Base-by-base conservation (phyloP, 768 basidiomycete genomes). In the Lactarius indigo region DNA sequence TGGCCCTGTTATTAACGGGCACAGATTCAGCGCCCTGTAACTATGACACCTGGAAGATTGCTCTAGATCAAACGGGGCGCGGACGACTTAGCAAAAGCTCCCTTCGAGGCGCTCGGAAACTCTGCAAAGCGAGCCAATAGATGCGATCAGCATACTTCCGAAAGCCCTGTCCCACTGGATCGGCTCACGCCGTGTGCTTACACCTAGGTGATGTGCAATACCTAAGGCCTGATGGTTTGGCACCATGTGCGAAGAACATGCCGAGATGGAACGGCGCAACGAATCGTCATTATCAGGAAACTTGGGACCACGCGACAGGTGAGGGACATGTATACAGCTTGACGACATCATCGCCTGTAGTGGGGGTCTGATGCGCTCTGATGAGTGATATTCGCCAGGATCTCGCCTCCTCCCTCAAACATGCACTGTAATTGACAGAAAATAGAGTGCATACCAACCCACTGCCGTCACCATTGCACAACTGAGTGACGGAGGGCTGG, bases 91-190 rank as follows among this genome's bases (percentile, higher is more conserved):
- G 66, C 62, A 57, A 42, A 39, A 50, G 62, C 42, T 52, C 50
- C 26, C 66, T 61, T 68, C 41, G 62, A 68, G 62, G 66, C 66
- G 66, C 66, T 68, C 63, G 58, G 63, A 39, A 64, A 52, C 15
- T 30, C 20, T 61, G 42, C 31, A 23, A 31, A 26, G 33, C 33
- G 56, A 30, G 56, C 59, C 28, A 20, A 52, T 33, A 57, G 42
- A 65, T 61, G 54, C 56, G 20, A 6, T 28, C 17, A 44, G 18
- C 37, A 47, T 52, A 13, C 47, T 57, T 30, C 61, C 56, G 65
- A 66, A 35, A 62, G 44, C 23, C 28, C 47, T 42, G 26, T 62
- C 61, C 39, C 44, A 63, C 10, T 31, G 50, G 30, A 28, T 54
- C 33, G 65, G 50, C 61, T 41, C 33, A 33, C 57, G 35, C 35